These are phyloP conservation scores for Meyerozyma smithsonii DNA, from an alignment of 1,139 yeast genomes.

Conservation along the genomic window DNA sequence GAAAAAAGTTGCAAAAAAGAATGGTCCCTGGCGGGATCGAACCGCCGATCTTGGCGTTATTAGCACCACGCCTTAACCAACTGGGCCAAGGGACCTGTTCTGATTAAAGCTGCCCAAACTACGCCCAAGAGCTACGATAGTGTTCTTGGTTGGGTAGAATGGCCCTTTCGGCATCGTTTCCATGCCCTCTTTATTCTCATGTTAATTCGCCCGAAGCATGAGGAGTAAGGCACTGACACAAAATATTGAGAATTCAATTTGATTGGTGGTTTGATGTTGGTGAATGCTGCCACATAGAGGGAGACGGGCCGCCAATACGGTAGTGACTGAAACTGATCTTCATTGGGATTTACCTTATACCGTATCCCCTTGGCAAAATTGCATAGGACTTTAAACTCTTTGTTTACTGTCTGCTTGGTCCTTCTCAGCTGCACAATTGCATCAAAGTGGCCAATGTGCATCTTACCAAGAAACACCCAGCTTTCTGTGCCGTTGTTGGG, in stretches of 20 bases:
- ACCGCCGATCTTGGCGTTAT: slow-evolving; percentile 82
- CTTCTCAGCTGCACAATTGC: not conserved
- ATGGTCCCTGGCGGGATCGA: slow-evolving; percentile 86
- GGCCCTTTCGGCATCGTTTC: slow-evolving; percentile 20
- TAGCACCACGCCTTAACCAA: slow-evolving; percentile 91
- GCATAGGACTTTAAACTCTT: not conserved
- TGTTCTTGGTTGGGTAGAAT: not conserved
- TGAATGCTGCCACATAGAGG: slow-evolving; percentile 31
- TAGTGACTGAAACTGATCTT: not conserved
- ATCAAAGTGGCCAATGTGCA: not conserved
- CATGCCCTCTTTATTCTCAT: slow-evolving; percentile 37
- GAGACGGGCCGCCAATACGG: slow-evolving; percentile 32
- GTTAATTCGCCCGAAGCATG: slow-evolving; percentile 38
- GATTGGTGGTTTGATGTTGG: slow-evolving; percentile 25
- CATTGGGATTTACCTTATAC: not conserved
- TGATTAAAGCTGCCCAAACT: too few species aligned
- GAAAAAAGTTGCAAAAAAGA: slow-evolving; percentile 13
- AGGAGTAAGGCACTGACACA: slow-evolving; percentile 21
- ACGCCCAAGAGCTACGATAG: not conserved
- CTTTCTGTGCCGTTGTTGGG: slow-evolving; percentile 1
- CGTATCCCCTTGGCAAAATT: not conserved
- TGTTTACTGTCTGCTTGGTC: not conserved
- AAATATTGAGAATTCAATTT: slow-evolving; percentile 20
- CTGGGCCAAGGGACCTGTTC: slow-evolving; percentile 76
- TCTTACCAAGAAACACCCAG: not conserved